These are phyloP conservation scores for Tirmania nivea DNA, from an alignment of 495 filamentous ascomycete genomes.

Conservation along the genomic window DNA sequence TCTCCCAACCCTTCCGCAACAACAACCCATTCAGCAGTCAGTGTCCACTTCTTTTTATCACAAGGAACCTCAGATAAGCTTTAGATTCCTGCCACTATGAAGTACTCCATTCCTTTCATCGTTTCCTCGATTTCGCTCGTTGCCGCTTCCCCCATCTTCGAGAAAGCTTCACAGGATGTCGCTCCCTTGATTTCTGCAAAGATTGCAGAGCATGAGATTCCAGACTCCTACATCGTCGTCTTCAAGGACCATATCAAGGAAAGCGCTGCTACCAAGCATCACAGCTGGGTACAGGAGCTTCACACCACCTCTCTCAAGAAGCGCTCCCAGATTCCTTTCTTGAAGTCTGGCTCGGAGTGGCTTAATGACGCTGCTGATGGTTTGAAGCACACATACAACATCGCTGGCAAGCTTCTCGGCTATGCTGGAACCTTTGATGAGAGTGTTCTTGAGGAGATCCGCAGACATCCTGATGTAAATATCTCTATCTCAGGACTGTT, in stretches of 20 bases:
- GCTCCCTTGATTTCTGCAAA: constrained; percentile 73
- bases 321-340: constrained; percentile 56
- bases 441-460: constrained; percentile 73
- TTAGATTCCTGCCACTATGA: constrained; percentile 15
- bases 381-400: constrained; percentile 86
- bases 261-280: constrained; percentile 47
- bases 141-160: constrained; percentile 39
- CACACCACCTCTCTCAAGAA: constrained; percentile 55
- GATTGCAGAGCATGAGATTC: constrained; percentile 42
- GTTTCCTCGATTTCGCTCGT: constrained; percentile 25
- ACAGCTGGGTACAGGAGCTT: constrained; percentile 79
- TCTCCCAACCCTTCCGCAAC: constrained; percentile 6
- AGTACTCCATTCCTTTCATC: constrained; percentile 20
- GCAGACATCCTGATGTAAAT: constrained; percentile 93
- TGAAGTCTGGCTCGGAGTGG: constrained; percentile 4
- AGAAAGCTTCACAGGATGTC: constrained; percentile 53
- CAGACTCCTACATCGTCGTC: constrained; percentile 88
- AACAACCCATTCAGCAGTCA: background rate
- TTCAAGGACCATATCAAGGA: constrained; percentile 87
- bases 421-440: constrained; percentile 97
- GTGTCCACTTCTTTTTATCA: background rate
- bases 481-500: background rate
- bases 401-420: constrained; percentile 60
- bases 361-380: constrained; percentile 25
- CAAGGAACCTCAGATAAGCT: background rate